Evolutionary conservation across 164 flowering plant genomes (phyloP).

Genomic region (Saururus chinensis): DNA sequence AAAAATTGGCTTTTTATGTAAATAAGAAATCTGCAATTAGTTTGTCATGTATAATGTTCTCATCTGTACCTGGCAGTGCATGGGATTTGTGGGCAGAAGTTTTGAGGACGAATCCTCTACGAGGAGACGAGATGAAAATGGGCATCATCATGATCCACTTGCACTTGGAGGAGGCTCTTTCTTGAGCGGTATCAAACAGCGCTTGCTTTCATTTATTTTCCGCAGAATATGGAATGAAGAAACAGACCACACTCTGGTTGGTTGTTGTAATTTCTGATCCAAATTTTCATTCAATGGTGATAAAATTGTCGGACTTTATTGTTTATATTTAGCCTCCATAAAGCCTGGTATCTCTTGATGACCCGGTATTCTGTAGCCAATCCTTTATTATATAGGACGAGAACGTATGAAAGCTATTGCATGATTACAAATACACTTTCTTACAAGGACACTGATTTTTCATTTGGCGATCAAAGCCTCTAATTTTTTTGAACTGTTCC

Average conservation of each 20-base stretch:
- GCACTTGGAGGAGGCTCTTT: slow-evolving; percentile 31
- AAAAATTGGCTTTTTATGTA: no score
- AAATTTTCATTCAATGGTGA: slow-evolving; percentile 2
- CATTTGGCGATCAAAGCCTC: no score
- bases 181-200: slow-evolving; percentile 88
- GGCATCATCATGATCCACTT: slow-evolving; percentile 22
- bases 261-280: slow-evolving; percentile 22
- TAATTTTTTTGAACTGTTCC: no score
- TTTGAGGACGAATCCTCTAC: slow-evolving; percentile 23
- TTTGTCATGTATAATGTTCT: background rate
- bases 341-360: no score
- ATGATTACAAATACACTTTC: no score
- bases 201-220: slow-evolving; percentile 86
- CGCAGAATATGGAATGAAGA: slow-evolving; percentile 79
- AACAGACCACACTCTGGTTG: slow-evolving; percentile 57
- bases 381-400: no score
- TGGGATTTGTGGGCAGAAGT: slow-evolving; percentile 24
- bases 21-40: background rate
- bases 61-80: slow-evolving; percentile 29
- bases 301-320: background rate
- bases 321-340: no score
- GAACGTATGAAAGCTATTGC: no score
- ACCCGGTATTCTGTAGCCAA: no score
- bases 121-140: slow-evolving; percentile 29
- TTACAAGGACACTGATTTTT: no score